Base-by-base conservation (phyloP, 495 filamentous ascomycete genomes). In the Penicillium roqueforti region DNA sequence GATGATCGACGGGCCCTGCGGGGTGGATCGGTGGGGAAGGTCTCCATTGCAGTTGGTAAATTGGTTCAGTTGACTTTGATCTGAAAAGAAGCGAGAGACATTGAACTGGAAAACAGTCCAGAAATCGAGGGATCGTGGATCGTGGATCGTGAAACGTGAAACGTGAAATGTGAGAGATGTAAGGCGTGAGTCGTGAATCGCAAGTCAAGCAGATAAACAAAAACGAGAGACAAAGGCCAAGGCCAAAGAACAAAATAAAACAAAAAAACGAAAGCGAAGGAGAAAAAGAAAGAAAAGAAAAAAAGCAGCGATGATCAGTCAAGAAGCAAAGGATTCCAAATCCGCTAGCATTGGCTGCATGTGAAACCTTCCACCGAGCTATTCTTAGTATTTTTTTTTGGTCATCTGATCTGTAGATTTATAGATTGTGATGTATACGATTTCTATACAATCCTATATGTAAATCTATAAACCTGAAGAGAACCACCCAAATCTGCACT, bases 1-100 rank as follows among this genome's bases (percentile, higher is more conserved):
- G 70, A 75, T 13, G 63, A 65, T 66, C 69, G 61, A 18, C 67
- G 66, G 52, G 54, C 50, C 29, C 62, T 63, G 57, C 55, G 58
- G 47, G 50, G 54, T 26, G 54, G 60, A 55, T 53, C 58, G 42
- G 47, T 50, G 16, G 54, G 36, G 28, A 45, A 18, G 14, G 8
- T 4, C 11, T 44, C 41, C 59, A 68, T 62, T 31, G 38, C 32
- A 20, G 6, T 37, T 26, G 10, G 26, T 34, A 54, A n/a, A 48
- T 14, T 22, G 23, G n/a, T 16, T 41, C 45, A 41, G 22, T 16
- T 28, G 25, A 10, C 5, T 40, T 9, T 40, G 38, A 44, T 25
- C 22, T 51, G 23, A 23, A 41, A 46, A 48, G 5, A 50, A 45
- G 42, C 49, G 39, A 52, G 16, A 26, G 50, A 26, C 40, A 52